phyloP scores from a whole-genome alignment of 257 asterid genomes.

The Solanum etuberosum region DNA sequence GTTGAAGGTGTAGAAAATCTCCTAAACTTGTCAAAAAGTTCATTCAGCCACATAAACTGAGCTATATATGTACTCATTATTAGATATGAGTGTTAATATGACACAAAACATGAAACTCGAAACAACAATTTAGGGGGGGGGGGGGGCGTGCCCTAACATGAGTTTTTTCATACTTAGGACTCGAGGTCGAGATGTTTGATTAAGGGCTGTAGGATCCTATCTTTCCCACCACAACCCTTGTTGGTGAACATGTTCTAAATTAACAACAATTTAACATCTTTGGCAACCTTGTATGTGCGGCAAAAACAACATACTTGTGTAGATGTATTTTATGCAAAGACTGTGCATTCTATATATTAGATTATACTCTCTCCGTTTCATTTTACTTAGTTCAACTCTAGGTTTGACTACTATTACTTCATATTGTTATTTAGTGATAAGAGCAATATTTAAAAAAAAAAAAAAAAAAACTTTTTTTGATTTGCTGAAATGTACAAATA shows the following conservation, averaged over 20 bases:
- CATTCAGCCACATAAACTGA: not conserved
- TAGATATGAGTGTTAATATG: not conserved
- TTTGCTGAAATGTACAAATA: not conserved
- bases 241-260: not conserved
- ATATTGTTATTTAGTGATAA: not conserved
- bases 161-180: not conserved
- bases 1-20: not conserved
- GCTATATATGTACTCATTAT: not conserved
- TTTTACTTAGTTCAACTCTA: not conserved
- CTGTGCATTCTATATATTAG: not conserved
- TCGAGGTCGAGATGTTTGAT: not conserved
- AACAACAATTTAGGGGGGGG: no score
- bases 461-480: not conserved
- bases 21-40: not conserved
- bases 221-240: not conserved
- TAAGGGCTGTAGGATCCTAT: not conserved
- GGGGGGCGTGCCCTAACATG: fast-evolving
- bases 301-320: not conserved
- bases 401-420: not conserved
- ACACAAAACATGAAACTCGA: not conserved
- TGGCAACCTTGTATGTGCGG: not conserved
- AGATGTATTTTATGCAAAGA: not conserved
- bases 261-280: not conserved
- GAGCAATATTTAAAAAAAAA: not conserved
- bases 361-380: not conserved